Evolutionary conservation across 2,329 filamentous ascomycete genomes (phyloP).

Genomic region (Colletotrichum sp.): DNA sequence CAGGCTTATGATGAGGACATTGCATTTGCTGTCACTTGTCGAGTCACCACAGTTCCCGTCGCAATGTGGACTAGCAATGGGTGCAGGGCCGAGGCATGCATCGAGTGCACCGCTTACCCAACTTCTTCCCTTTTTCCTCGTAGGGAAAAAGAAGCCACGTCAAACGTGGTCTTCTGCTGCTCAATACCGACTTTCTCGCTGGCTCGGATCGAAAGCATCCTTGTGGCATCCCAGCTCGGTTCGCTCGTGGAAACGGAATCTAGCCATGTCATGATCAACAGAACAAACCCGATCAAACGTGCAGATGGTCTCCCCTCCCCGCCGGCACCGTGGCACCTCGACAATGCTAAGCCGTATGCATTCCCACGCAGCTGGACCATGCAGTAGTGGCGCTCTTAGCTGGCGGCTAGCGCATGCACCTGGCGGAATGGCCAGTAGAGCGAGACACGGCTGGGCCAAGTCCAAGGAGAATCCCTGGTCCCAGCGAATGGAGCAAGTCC

Average conservation of each 20-base stretch:
- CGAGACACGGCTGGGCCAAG: slow-evolving; percentile 12
- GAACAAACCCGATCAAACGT: neutral
- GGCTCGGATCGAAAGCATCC: neutral
- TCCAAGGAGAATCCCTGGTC: neutral
- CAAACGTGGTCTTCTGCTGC: neutral
- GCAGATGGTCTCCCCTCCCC: neutral
- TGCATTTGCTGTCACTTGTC: neutral
- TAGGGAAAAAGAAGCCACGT: neutral
- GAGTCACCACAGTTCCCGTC: neutral
- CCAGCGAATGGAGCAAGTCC: neutral
- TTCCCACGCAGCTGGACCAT: slow-evolving; percentile 16
- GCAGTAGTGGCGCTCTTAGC: slow-evolving; percentile 16
- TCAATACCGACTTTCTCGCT: neutral
- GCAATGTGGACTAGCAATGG: neutral
- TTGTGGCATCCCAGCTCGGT: neutral
- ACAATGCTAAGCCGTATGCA: slow-evolving; percentile 16
- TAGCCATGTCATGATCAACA: neutral
- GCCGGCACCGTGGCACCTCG: slow-evolving; percentile 1
- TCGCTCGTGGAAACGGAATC: neutral
- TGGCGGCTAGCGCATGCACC: slow-evolving; percentile 13
- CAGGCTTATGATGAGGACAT: neutral
- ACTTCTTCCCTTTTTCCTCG: neutral
- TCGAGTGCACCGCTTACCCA: slow-evolving; percentile 10
- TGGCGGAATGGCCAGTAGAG: neutral
- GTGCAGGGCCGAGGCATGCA: slow-evolving; percentile 16